Conservation (phyloP, 495 filamentous ascomycete genomes). For the Delitschia confertaspora region DNA sequence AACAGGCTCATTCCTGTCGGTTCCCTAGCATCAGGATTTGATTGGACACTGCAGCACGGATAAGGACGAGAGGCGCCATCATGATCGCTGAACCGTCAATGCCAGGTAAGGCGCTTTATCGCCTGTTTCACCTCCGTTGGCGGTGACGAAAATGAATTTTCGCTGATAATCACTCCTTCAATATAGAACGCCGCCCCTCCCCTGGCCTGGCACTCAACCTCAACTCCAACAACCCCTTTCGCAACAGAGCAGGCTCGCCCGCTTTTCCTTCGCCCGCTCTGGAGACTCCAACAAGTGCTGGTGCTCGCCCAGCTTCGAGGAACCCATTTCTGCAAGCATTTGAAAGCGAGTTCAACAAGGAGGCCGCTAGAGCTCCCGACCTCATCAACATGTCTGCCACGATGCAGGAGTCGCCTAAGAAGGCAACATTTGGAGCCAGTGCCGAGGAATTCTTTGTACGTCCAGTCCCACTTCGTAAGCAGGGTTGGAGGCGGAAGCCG, state of each 20-base stretch:
- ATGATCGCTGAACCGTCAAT: slow-evolving; percentile 29
- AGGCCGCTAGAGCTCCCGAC: slow-evolving; percentile 30
- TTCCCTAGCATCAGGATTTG: slow-evolving; percentile 8
- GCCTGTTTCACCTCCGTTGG: slow-evolving; percentile 20
- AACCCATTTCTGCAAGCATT: slow-evolving; percentile 87
- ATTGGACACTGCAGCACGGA: slow-evolving; percentile 20
- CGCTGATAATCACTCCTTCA: slow-evolving; percentile 14
- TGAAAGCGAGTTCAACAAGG: slow-evolving; percentile 37
- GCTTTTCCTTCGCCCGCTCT: slow-evolving; percentile 29
- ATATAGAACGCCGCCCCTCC: slow-evolving; percentile 28
- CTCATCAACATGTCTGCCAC: slow-evolving; percentile 41
- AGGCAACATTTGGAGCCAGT: slow-evolving; percentile 49
- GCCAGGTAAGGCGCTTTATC: slow-evolving; percentile 27
- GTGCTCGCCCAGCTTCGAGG: slow-evolving; percentile 63
- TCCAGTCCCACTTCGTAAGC: slow-evolving; percentile 26
- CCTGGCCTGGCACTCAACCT: slow-evolving; percentile 32
- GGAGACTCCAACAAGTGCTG: slow-evolving; percentile 40
- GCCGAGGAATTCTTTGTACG: slow-evolving; percentile 87
- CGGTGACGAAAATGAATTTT: slow-evolving; percentile 24
- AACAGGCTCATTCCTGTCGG: slow-evolving; percentile 4
- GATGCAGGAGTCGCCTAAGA: slow-evolving; percentile 41
- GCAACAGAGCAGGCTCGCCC: slow-evolving; percentile 74
- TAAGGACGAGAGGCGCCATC: slow-evolving; percentile 15
- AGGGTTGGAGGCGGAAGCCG: slow-evolving; percentile 9
- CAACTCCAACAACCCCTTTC: slow-evolving; percentile 94